Evolutionary conservation across 2,329 filamentous ascomycete species (phyloP).

Genomic region (Scedosporium apiospermum): DNA sequence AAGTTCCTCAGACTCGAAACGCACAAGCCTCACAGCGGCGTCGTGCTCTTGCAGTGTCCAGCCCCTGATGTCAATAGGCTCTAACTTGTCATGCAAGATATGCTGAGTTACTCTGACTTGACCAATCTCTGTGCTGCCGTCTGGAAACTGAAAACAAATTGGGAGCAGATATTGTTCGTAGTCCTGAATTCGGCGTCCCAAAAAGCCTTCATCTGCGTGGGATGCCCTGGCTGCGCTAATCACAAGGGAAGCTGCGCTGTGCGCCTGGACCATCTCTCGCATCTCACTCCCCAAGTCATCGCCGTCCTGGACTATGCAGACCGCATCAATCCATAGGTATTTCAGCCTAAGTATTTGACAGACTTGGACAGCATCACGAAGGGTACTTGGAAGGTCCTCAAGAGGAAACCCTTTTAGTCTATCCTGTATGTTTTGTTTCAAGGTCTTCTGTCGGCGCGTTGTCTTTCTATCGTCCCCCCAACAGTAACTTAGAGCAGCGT

Average conservation of each 20-base stretch:
- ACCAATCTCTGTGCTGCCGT: too few species aligned
- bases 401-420: too few species aligned
- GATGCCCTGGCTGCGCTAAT: background rate
- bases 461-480: too few species aligned
- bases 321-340: conserved; percentile 14
- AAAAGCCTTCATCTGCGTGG: conserved; percentile 1
- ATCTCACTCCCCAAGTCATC: conserved; percentile 9
- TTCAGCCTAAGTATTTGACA: background rate
- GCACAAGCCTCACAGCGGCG: background rate
- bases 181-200: background rate
- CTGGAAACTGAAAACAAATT: background rate
- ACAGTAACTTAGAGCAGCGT: too few species aligned
- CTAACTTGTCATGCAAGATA: background rate
- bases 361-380: too few species aligned
- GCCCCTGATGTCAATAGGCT: conserved; percentile 1
- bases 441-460: too few species aligned
- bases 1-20: too few species aligned
- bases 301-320: conserved; percentile 13
- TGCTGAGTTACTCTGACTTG: too few species aligned
- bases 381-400: too few species aligned
- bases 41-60: conserved; percentile 8
- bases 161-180: background rate
- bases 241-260: conserved; percentile 5
- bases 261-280: conserved; percentile 9
- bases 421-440: too few species aligned